phyloP scores from a whole-genome alignment of 2,329 filamentous ascomycete genomes.

The Cryoendolithus antarcticus region DNA sequence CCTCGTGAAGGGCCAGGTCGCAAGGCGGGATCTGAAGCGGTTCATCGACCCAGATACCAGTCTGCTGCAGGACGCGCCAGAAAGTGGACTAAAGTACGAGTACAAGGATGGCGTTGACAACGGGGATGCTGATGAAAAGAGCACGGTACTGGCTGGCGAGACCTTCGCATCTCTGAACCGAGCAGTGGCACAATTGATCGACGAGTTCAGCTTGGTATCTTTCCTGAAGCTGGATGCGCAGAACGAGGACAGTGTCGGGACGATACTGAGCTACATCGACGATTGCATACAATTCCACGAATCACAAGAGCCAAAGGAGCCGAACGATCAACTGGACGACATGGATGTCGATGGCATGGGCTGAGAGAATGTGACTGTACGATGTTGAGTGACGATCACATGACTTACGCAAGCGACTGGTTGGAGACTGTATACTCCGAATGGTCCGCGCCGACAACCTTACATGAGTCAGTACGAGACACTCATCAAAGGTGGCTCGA shows the following conservation, averaged over 20 bases:
- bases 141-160: constrained; percentile 64
- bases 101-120: constrained; percentile 30
- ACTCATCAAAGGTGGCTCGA: too few species aligned
- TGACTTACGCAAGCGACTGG: too few species aligned
- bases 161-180: constrained; percentile 75
- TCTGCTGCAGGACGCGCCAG: constrained; percentile 68
- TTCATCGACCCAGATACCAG: constrained; percentile 79
- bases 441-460: too few species aligned
- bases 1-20: constrained; percentile 77
- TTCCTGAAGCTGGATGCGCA: constrained; percentile 83
- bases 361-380: constrained; percentile 15
- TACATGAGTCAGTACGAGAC: too few species aligned
- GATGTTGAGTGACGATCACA: not conserved
- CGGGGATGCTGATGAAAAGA: constrained; percentile 45
- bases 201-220: constrained; percentile 96
- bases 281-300: constrained; percentile 90
- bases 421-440: too few species aligned
- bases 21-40: constrained; percentile 75
- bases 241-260: constrained; percentile 80
- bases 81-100: constrained; percentile 34
- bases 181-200: constrained; percentile 81
- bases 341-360: constrained; percentile 41
- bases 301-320: constrained; percentile 80
- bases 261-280: constrained; percentile 81
- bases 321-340: constrained; percentile 47